A percentile compares a stretch with the other conserved stretches of the same genome.
Evolutionary conservation across 495 filamentous ascomycete species (phyloP).

Genomic region (Ascodesmis nigricans): DNA sequence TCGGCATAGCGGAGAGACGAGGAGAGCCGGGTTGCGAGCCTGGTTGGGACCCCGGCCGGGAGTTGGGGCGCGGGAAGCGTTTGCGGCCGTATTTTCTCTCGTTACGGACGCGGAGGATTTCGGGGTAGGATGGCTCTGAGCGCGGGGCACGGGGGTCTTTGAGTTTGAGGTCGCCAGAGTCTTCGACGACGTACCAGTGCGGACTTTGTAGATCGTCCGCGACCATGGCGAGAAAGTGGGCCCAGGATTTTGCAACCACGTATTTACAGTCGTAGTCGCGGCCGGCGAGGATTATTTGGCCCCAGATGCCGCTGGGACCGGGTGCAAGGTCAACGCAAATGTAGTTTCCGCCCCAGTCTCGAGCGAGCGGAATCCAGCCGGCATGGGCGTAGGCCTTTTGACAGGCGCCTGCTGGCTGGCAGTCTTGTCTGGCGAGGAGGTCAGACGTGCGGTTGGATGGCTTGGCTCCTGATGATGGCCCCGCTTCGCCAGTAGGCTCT

Average conservation of each 20-base stretch:
- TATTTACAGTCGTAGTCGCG: conserved; percentile 98
- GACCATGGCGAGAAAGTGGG: conserved; percentile 59
- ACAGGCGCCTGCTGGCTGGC: conserved; percentile 61
- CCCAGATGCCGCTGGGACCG: conserved; percentile 76
- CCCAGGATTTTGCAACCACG: conserved; percentile 84
- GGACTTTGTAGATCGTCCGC: conserved; percentile 76
- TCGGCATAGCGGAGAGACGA: conserved; percentile 5
- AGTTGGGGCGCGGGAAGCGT: conserved; percentile 10
- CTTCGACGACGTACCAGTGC: conserved; percentile 77
- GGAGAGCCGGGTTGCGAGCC: conserved; percentile 10
- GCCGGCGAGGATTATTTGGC: conserved; percentile 88
- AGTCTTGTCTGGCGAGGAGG: conserved; percentile 65
- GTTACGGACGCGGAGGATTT: conserved; percentile 79
- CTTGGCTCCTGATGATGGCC: conserved; percentile 18
- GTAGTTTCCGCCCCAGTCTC: conserved; percentile 97
- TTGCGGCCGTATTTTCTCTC: conserved; percentile 80
- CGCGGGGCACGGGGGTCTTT: conserved; percentile 69
- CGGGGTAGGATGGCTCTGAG: conserved; percentile 83
- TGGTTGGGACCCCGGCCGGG: conserved; percentile 10
- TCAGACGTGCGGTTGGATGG: conserved; percentile 33
- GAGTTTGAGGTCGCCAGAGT: conserved; percentile 73
- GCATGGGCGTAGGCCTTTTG: conserved; percentile 89
- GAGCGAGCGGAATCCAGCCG: conserved; percentile 84
- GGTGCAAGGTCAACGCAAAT: conserved; percentile 85
- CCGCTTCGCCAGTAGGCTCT: conserved; percentile 18